Evolutionary conservation across 2,329 filamentous ascomycete species (phyloP).

Genomic region (Cucurbitaria berberidis): DNA sequence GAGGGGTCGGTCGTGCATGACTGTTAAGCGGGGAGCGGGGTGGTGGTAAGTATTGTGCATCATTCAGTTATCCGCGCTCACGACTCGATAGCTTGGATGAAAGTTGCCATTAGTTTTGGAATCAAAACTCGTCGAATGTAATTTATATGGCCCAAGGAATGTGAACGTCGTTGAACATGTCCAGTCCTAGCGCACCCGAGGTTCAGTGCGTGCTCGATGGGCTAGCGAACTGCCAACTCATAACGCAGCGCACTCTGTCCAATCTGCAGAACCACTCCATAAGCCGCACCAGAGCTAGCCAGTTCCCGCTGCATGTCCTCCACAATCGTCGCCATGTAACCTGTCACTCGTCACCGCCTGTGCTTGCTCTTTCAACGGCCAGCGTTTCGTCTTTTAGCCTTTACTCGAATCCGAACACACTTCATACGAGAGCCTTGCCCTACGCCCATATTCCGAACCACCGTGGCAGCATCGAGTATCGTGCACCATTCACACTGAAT

Average conservation of each 20-base stretch:
- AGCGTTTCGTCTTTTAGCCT: conserved; percentile 21
- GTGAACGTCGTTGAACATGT: conserved; percentile 1
- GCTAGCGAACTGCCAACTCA: conserved; percentile 47
- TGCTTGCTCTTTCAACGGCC: conserved; percentile 33
- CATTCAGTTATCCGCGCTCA: neutral
- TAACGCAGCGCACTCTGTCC: conserved; percentile 41
- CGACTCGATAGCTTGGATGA: neutral
- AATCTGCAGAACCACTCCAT: conserved; percentile 37
- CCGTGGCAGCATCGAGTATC: conserved; percentile 5
- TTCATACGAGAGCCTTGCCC: conserved; percentile 16
- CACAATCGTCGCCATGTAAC: conserved; percentile 45
- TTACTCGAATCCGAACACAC: conserved; percentile 27
- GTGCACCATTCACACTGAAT: conserved; percentile 14
- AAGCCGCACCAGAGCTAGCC: conserved; percentile 45
- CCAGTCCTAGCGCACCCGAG: conserved; percentile 19
- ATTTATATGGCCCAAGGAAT: neutral
- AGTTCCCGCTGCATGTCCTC: conserved; percentile 27
- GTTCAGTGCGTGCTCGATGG: conserved; percentile 27
- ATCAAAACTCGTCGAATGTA: neutral
- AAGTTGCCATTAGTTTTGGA: neutral
- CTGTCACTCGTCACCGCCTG: conserved; percentile 48
- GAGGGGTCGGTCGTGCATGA: neutral
- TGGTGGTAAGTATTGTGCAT: neutral
- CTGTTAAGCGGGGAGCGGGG: neutral
- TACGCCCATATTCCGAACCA: conserved; percentile 15